Percentiles rank a stretch among this genome's conserved stretches.
Conservation (phyloP, 768 basidiomycete species). For the Kwoniella pini region DNA sequence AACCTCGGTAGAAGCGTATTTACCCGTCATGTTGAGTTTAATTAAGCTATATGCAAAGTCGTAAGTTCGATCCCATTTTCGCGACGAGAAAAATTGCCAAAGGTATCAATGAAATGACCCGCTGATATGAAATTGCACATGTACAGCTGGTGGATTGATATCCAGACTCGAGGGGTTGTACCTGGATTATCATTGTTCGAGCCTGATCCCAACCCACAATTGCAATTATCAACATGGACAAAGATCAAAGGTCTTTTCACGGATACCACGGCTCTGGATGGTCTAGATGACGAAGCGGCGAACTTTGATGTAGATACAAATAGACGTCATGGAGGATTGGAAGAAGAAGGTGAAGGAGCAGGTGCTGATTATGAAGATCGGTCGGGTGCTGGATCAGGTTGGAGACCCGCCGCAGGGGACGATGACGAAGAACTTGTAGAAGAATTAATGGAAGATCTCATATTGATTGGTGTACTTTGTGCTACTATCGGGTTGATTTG, state of each 20-base stretch:
- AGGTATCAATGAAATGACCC: too few relatives aligned
- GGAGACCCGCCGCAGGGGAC: conserved; percentile 13
- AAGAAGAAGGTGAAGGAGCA: conserved; percentile 13
- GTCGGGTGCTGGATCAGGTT: conserved; percentile 1
- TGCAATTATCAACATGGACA: conserved; percentile 25
- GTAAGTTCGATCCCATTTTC: conserved; percentile 57
- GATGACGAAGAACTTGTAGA: conserved; percentile 75
- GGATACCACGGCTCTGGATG: neutral
- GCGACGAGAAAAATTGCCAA: too few relatives aligned
- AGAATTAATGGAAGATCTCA: conserved; percentile 71
- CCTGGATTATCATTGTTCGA: conserved; percentile 43
- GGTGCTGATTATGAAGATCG: conserved; percentile 9
- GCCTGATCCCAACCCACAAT: conserved; percentile 4
- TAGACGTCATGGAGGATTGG: neutral
- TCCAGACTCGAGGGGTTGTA: conserved; percentile 31
- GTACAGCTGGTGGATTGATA: conserved; percentile 35
- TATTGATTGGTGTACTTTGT: conserved; percentile 71
- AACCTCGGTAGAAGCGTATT: conserved; percentile 82
- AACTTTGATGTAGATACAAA: neutral
- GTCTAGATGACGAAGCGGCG: neutral
- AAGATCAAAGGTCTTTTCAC: conserved; percentile 35
- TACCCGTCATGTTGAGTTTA: conserved; percentile 81
- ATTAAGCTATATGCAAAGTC: conserved; percentile 78
- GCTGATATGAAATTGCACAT: neutral
- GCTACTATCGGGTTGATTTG: conserved; percentile 74